Conservation (phyloP, 305 asterid species). For the Fraxinus nigra region DNA sequence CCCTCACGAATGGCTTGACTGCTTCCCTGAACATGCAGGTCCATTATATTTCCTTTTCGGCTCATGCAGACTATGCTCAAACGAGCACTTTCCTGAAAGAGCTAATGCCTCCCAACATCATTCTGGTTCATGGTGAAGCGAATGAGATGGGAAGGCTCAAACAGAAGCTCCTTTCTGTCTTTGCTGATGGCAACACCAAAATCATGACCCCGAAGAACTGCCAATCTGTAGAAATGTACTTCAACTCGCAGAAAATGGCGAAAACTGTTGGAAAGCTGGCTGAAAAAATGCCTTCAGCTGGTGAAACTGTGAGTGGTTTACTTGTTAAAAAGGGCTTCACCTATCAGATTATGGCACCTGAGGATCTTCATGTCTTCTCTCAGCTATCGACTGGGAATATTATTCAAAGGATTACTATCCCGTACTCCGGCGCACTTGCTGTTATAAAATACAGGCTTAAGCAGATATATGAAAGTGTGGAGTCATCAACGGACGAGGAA, state of each 20-base stretch:
- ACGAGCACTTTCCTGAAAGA: constrained; percentile 87
- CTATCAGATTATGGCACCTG: constrained; percentile 94
- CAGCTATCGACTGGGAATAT: constrained; percentile 84
- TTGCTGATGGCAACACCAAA: constrained; percentile 82
- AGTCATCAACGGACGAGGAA: constrained; percentile 69
- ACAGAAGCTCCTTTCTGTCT: constrained; percentile 74
- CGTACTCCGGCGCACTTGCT: constrained; percentile 93
- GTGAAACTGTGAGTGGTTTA: constrained; percentile 83
- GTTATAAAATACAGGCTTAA: constrained; percentile 80
- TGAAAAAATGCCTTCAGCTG: constrained; percentile 63
- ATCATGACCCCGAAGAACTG: constrained; percentile 90
- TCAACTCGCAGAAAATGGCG: constrained; percentile 91
- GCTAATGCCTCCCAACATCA: constrained; percentile 95
- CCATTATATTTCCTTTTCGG: constrained; percentile 92
- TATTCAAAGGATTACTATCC: constrained; percentile 83
- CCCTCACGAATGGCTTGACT: constrained; percentile 77
- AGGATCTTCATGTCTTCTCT: constrained; percentile 87
- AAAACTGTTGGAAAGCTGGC: constrained; percentile 83
- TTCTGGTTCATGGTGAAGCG: constrained; percentile 92
- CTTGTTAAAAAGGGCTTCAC: constrained; percentile 96
- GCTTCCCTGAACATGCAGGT: constrained; percentile 88
- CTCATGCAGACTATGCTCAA: constrained; percentile 92
- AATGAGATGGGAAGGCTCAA: constrained; percentile 92
- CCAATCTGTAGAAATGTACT: constrained; percentile 88
- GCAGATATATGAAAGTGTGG: constrained; percentile 87